These are phyloP conservation scores for Poa pratensis DNA, from an alignment of 176 grass and related monocot genomes.

Conservation along the genomic window DNA sequence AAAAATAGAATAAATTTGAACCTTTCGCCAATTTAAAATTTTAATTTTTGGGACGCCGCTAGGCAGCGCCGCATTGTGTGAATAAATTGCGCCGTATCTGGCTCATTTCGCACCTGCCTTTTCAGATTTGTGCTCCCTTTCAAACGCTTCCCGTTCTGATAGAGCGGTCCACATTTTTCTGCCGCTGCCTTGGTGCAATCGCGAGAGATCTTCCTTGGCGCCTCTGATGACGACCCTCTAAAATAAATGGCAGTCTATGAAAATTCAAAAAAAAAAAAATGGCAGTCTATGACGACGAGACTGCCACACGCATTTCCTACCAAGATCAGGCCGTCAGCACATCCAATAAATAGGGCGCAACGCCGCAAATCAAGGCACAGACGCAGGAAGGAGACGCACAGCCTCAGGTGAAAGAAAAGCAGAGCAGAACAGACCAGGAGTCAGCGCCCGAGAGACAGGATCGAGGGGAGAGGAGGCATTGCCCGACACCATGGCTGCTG, in stretches of 20 bases:
- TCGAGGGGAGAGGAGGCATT: background rate
- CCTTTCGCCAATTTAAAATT: too few relatives aligned
- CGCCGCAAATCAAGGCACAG: background rate
- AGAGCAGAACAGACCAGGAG: background rate
- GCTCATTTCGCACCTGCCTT: background rate
- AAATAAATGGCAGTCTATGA: conserved; percentile 2
- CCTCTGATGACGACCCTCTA: background rate
- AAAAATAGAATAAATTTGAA: too few relatives aligned
- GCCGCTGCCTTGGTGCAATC: background rate
- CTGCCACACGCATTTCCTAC: conserved; percentile 15
- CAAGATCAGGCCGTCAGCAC: background rate
- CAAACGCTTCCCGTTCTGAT: background rate
- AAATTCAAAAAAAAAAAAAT: too few relatives aligned
- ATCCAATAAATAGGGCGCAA: conserved; percentile 23
- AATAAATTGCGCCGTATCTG: background rate
- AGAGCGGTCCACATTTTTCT: background rate
- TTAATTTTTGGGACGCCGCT: too few relatives aligned
- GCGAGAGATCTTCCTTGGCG: background rate
- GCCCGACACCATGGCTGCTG: conserved; percentile 19
- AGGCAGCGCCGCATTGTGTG: too few relatives aligned
- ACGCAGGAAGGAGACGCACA: background rate
- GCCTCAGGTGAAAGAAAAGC: background rate
- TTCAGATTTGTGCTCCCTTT: background rate
- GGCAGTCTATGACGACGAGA: background rate
- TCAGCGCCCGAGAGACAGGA: background rate